Base-by-base conservation (phyloP, 2,329 filamentous ascomycete species). In the Emergomyces orientalis region DNA sequence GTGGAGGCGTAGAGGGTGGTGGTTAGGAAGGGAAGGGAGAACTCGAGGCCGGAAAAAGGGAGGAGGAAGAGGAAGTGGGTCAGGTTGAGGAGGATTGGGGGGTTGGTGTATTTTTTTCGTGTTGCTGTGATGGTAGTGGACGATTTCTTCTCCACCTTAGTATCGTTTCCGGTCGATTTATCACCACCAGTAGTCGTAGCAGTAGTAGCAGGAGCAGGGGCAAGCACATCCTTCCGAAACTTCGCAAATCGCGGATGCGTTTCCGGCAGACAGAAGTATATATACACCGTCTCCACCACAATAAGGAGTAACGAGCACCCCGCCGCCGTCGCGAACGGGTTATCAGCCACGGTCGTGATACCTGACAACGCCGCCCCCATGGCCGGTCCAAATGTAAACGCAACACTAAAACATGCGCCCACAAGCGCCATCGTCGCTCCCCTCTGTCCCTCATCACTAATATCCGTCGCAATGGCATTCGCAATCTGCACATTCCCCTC, bases 11-110 rank as follows among this genome's bases (percentile, higher is more conserved):
- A 97, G 54, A 99, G 84, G 61, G 96, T 93, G 70, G 94, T 96
- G 0, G 93, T 97, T 86, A 99, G 92, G 75, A 99, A 99, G 0
- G 94, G 92, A 2, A 99, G 83, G 0, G 91, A 96, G 75, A 96
- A 97, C 74, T 99, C 94, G 88, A 99, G 93, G 65, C 94, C 94
- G 1, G 91, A 96, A 78, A 99, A 99, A 77, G 96, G 96, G 14
- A 99, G 86, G 64, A 99, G 86, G 76, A 99, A 99, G 56, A 88
- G 78, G 71, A 97, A 88, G 76, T 99, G 94, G 0, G 90, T 87
- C 1, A 88, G 77, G 73, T 97, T 97, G 56, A 99, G 85, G 14
- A 96, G 74, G 37, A 85, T 77, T 68, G 94, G 91, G 3, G 88
- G 91, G 76, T 97, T 97, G 2, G 90, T 96, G 63, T 88, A 81